Base-by-base conservation (phyloP, 164 flowering plant genomes). In the Liriodendron chinense region DNA sequence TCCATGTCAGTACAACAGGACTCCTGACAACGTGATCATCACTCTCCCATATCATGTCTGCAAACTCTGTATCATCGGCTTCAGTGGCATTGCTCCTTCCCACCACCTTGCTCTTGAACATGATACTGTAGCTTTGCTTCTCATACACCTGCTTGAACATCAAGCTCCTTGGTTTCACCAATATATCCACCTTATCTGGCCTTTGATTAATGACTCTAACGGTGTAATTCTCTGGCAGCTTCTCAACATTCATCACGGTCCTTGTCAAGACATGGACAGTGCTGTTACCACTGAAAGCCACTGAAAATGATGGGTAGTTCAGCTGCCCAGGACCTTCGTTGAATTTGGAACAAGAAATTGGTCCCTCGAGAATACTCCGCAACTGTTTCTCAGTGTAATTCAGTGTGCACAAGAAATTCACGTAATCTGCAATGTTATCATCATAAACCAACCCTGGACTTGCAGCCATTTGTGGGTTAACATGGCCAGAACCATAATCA, bases 281-380 rank as follows among this genome's bases (percentile, higher is more conserved):
- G 0, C 43, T n/a, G 8, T 26, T 13, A 57, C 16, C 21, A 21
- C 20, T 8, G 56, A 73, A 73, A 23, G 34, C 68, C 9, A 73
- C 68, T 18, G 75, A 73, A 6, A 72, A 72, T 1, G 74, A 72
- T 8, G 74, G 74, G 23, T 72, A 72, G 24, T 72, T 72, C 23
- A 72, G 57, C 10, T 43, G 23, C 26, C 75, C 68, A 13, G 73
- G 73, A 13, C 43, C 62, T 1, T 61, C 16, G 2, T 23, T 8
- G 9, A 16, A 53, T 56, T 20, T 9, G 13, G 64, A 6, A 25
- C 73, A 71, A 23, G 65, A 56, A 13, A 24, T 10, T 18, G 21
- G 47, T 5, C 22, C 47, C 22, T 20, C 20, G 18, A 71, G 47
- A 25, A 57, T 71, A n/a, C 18, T 71, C 12, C 14, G 34, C 43